Conservation (phyloP, 2,329 filamentous ascomycete genomes). For the Beauveria scarabaeidicola region DNA sequence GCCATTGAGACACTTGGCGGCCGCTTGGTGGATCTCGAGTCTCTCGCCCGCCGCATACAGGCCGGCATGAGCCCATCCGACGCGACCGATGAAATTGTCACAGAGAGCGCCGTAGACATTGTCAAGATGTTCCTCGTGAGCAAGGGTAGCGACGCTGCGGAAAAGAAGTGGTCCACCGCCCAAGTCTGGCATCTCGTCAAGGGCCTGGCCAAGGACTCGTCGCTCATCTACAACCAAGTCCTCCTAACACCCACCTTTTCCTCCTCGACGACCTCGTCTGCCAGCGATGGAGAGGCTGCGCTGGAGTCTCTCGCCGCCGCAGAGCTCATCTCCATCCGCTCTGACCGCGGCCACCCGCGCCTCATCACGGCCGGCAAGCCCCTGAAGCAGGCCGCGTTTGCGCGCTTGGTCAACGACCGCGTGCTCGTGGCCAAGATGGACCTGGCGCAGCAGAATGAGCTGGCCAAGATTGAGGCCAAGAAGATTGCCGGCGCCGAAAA, state of each 20-base stretch:
- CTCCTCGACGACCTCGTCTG: constrained; percentile 37
- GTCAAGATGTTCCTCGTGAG: constrained; percentile 85
- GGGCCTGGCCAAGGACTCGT: constrained; percentile 58
- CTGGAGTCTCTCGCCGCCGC: constrained; percentile 74
- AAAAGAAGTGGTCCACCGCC: constrained; percentile 65
- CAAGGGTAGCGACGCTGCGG: constrained; percentile 35
- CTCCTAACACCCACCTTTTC: constrained; percentile 70
- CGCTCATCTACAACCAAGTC: constrained; percentile 76
- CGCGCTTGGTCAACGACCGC: constrained; percentile 58
- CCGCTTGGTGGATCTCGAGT: constrained; percentile 90
- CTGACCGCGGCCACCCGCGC: constrained; percentile 66
- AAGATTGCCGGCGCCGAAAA: constrained; percentile 70
- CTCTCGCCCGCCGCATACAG: constrained; percentile 81
- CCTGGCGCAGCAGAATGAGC: constrained; percentile 58
- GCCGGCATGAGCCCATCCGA: constrained; percentile 73
- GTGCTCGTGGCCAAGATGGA: constrained; percentile 69
- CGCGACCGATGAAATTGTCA: constrained; percentile 81
- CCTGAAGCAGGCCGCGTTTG: constrained; percentile 79
- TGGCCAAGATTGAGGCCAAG: constrained; percentile 62
- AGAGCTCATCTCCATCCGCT: constrained; percentile 73
- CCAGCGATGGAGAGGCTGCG: constrained; percentile 59
- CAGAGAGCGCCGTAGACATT: constrained; percentile 82
- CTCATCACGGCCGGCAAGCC: constrained; percentile 74
- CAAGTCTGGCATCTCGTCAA: constrained; percentile 90
- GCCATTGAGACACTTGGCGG: constrained; percentile 80